Evolutionary conservation across 2,329 filamentous ascomycete genomes (phyloP).

Genomic region (Colletotrichum coccodes): DNA sequence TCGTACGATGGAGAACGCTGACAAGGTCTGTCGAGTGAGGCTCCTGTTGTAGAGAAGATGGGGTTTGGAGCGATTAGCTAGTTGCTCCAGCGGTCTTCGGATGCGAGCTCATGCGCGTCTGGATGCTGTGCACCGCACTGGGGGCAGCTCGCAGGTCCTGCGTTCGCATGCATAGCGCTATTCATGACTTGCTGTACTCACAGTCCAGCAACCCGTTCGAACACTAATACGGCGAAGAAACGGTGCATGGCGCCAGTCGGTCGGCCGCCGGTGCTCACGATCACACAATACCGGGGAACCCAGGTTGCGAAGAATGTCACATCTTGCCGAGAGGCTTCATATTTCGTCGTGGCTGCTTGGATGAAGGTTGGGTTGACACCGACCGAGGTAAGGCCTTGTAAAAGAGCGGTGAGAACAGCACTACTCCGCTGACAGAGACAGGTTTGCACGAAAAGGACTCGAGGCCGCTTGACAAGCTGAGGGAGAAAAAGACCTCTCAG

Average conservation of each 20-base stretch:
- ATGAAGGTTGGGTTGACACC: slow-evolving; percentile 7
- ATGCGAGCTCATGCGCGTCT: slow-evolving; percentile 26
- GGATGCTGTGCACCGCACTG: slow-evolving; percentile 24
- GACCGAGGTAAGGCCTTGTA: slow-evolving; percentile 4
- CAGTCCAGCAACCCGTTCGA: not conserved
- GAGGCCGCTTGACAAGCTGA: not conserved
- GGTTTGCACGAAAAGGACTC: not conserved
- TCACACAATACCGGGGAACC: not conserved
- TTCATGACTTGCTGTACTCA: slow-evolving; percentile 18
- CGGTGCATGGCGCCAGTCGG: not conserved
- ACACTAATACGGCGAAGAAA: not conserved
- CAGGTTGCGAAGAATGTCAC: not conserved
- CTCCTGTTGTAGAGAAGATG: slow-evolving; percentile 1
- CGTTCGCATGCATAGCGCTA: slow-evolving; percentile 28
- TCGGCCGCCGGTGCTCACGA: not conserved
- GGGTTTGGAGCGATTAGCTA: slow-evolving; percentile 2
- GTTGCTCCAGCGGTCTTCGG: slow-evolving; percentile 12
- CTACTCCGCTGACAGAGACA: slow-evolving; percentile 8
- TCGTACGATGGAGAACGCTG: not conserved
- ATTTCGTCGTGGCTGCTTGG: not conserved
- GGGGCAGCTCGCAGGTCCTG: slow-evolving; percentile 25
- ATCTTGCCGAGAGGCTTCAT: not conserved
- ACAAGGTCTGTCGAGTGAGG: not conserved
- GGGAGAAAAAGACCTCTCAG: slow-evolving; percentile 2
- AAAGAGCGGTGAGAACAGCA: slow-evolving; percentile 27